Conservation (phyloP, 1,139 yeast species). For the Hyphopichia wangnamkhiaoensis region DNA sequence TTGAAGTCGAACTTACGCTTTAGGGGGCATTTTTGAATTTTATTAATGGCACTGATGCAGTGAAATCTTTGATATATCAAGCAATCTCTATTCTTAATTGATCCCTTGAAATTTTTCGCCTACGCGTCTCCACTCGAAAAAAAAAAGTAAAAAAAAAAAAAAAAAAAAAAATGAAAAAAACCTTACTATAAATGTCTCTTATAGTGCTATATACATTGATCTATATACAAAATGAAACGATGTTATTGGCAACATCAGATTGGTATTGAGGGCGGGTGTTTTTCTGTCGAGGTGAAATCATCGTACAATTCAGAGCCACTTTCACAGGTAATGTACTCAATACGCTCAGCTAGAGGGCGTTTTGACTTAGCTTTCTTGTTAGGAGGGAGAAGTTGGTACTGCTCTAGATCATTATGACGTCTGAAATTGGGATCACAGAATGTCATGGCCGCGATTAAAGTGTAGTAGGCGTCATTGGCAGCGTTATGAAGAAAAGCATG, state of each 20-base stretch:
- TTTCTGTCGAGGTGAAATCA: no score
- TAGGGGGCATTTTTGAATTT: conserved; percentile 3
- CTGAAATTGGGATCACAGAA: conserved; percentile 53
- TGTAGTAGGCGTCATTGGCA: conserved; percentile 79
- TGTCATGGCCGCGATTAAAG: conserved; percentile 56
- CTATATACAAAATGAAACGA: no score
- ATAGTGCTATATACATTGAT: no score
- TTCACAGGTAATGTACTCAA: neutral
- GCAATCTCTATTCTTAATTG: no score
- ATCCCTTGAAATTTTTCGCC: neutral
- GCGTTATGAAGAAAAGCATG: conserved; percentile 76
- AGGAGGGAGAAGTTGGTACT: neutral
- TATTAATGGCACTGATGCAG: neutral
- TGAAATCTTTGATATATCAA: neutral
- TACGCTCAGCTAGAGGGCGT: neutral
- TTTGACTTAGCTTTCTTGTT: neutral
- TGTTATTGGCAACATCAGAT: no score
- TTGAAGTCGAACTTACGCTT: conserved; percentile 1
- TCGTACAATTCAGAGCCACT: neutral
- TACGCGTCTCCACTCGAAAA: neutral
- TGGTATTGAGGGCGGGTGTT: no score
- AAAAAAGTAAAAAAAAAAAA: no score
- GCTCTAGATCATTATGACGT: conserved; percentile 10
- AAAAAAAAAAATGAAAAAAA: no score
- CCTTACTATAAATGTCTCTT: neutral